These are phyloP conservation scores for Acanthamoeba lenticulata DNA, from an alignment of 208 protist species.

Conservation along the genomic window DNA sequence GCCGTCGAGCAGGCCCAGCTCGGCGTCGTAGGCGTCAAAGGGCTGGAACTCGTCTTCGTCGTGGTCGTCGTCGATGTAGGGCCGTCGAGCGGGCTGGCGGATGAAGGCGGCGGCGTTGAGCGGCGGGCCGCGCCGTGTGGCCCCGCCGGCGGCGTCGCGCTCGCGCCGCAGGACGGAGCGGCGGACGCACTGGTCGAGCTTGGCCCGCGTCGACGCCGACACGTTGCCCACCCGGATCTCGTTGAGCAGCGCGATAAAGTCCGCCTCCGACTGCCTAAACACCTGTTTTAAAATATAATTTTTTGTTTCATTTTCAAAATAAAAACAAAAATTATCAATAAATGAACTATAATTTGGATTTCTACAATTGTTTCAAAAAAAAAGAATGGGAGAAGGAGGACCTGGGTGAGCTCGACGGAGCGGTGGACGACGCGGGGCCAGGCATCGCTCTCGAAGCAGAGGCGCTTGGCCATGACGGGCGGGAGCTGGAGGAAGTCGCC, in stretches of 20 bases:
- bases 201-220: neutral
- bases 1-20: neutral
- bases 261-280: slow-evolving; percentile 45
- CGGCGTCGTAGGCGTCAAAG: neutral
- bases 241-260: slow-evolving; percentile 47
- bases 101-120: too few species aligned
- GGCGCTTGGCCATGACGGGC: slow-evolving; percentile 35
- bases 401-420: slow-evolving; percentile 27
- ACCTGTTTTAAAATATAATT: too few species aligned
- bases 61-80: neutral
- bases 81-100: too few species aligned
- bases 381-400: neutral
- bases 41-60: slow-evolving; percentile 13
- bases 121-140: neutral
- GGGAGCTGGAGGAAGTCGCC: slow-evolving; percentile 55
- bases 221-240: slow-evolving; percentile 54
- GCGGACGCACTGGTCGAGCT: slow-evolving; percentile 13
- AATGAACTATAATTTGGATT: too few species aligned
- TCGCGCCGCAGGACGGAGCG: neutral
- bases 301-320: too few species aligned
- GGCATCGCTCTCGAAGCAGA: slow-evolving; percentile 45
- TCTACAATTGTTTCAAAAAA: too few species aligned
- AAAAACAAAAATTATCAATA: too few species aligned
- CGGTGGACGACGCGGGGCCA: slow-evolving; percentile 39
- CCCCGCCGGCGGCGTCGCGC: neutral